Conservation (phyloP, 1,139 yeast genomes). For the Debaryomycetaceae sp. region DNA sequence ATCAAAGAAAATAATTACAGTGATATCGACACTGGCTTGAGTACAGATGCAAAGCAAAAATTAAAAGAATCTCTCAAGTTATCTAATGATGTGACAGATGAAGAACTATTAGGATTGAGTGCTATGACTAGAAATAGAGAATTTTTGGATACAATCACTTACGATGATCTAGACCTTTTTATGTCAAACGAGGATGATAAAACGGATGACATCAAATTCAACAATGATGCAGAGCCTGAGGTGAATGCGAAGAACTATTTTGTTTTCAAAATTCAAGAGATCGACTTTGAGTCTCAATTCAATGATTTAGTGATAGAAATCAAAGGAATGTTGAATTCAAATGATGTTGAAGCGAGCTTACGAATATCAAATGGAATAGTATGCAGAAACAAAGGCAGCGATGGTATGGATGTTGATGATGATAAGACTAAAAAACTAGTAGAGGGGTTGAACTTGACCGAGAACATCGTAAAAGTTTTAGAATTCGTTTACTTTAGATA, state of each 20-base stretch:
- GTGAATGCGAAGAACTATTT: conserved; percentile 10
- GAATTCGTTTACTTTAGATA: conserved; percentile 8
- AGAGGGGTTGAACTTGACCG: conserved; percentile 27
- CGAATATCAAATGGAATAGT: conserved; percentile 31
- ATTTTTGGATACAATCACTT: conserved; percentile 12
- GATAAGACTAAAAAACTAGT: conserved; percentile 15
- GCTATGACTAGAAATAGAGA: conserved; percentile 19
- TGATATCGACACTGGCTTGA: conserved; percentile 3
- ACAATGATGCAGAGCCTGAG: not conserved
- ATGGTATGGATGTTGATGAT: conserved; percentile 22
- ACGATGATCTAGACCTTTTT: conserved; percentile 21
- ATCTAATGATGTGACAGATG: conserved; percentile 37
- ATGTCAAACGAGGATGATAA: conserved; percentile 14
- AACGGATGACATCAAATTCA: conserved; percentile 9
- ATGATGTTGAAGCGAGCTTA: conserved; percentile 16
- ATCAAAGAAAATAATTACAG: not conserved
- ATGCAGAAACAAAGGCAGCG: conserved; percentile 3
- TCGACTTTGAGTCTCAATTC: conserved; percentile 18
- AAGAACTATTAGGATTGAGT: conserved; percentile 36
- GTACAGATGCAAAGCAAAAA: conserved; percentile 24
- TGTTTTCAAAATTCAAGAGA: conserved; percentile 20
- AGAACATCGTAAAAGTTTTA: conserved; percentile 25
- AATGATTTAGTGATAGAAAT: conserved; percentile 22
- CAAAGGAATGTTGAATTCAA: conserved; percentile 15
- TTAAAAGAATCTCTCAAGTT: conserved; percentile 36